Percentiles rank a stretch among this genome's conserved stretches.
These are phyloP conservation scores for Emericellopsis cladophorae DNA, from an alignment of 2,329 filamentous ascomycete genomes.

Conservation along the genomic window DNA sequence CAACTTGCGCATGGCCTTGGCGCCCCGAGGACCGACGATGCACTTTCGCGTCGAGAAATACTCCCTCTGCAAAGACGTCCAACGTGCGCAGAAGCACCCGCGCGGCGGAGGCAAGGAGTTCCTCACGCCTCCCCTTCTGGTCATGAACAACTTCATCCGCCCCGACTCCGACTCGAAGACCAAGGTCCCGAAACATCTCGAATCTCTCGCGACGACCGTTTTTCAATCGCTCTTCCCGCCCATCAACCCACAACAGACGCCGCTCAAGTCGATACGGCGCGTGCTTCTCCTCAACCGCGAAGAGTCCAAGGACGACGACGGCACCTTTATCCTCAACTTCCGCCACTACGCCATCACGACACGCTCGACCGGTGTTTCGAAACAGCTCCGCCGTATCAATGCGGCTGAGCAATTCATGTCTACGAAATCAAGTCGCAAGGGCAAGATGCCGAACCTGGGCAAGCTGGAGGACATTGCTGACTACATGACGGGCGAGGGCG, in stretches of 20 bases:
- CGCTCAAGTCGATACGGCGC: slow-evolving; percentile 82
- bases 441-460: slow-evolving; percentile 71
- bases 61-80: slow-evolving; percentile 83
- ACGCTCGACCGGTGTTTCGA: slow-evolving; percentile 72
- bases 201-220: slow-evolving; percentile 81
- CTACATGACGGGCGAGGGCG: slow-evolving; percentile 77
- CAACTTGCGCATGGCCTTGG: slow-evolving; percentile 76
- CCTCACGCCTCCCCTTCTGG: slow-evolving; percentile 72
- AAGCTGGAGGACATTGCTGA: slow-evolving; percentile 89
- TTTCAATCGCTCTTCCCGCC: slow-evolving; percentile 95
- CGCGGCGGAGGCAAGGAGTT: slow-evolving; percentile 77
- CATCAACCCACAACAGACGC: slow-evolving; percentile 83
- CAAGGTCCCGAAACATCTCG: slow-evolving; percentile 84
- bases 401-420: slow-evolving; percentile 69
- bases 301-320: slow-evolving; percentile 41
- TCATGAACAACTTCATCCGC: slow-evolving; percentile 95
- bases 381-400: slow-evolving; percentile 70
- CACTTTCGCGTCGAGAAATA: slow-evolving; percentile 94
- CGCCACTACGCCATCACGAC: slow-evolving; percentile 94
- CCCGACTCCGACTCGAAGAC: slow-evolving; percentile 46
- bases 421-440: slow-evolving; percentile 48
- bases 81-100: slow-evolving; percentile 71
- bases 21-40: slow-evolving; percentile 82
- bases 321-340: slow-evolving; percentile 72
- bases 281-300: slow-evolving; percentile 86